phyloP scores from a whole-genome alignment of 768 basidiomycete genomes.

The Naganishia friedmannii region DNA sequence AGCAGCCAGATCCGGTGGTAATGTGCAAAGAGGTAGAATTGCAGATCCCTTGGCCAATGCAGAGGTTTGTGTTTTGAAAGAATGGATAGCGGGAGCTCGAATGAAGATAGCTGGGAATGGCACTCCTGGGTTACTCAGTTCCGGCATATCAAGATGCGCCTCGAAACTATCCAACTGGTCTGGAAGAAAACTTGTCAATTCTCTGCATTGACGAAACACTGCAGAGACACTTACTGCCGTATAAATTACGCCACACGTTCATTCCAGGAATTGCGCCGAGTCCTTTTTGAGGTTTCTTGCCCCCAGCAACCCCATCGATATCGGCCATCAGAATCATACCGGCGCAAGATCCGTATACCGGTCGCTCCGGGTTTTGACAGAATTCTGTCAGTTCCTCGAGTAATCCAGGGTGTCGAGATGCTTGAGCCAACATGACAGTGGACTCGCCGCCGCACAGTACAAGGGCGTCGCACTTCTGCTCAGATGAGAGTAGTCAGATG shows the following conservation, averaged over 20 bases:
- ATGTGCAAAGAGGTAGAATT: slow-evolving; percentile 68
- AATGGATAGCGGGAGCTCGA: slow-evolving; percentile 67
- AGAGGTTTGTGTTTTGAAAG: slow-evolving; percentile 34
- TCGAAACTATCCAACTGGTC: slow-evolving; percentile 86
- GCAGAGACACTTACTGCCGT: slow-evolving; percentile 67
- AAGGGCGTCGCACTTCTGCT: slow-evolving; percentile 67
- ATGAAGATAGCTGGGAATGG: slow-evolving; percentile 87
- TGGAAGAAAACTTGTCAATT: slow-evolving; percentile 17
- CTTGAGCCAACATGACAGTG: slow-evolving; percentile 74
- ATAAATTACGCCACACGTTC: slow-evolving; percentile 80
- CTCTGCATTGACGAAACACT: slow-evolving; percentile 9
- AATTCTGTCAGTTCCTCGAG: slow-evolving; percentile 76
- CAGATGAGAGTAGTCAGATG: neutral
- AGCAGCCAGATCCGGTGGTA: slow-evolving; percentile 60
- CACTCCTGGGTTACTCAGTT: slow-evolving; percentile 60
- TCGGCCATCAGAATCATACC: slow-evolving; percentile 82
- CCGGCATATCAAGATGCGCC: slow-evolving; percentile 65
- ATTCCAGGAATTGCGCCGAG: slow-evolving; percentile 71
- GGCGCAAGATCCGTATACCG: slow-evolving; percentile 94
- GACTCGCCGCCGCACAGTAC: slow-evolving; percentile 96
- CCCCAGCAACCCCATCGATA: slow-evolving; percentile 63
- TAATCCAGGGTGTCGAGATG: slow-evolving; percentile 70
- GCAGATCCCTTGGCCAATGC: slow-evolving; percentile 53
- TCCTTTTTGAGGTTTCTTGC: slow-evolving; percentile 64
- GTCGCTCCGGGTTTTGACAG: slow-evolving; percentile 59